These are phyloP conservation scores for Eragrostis nindensis DNA, from an alignment of 176 grass and related monocot species.

Conservation along the genomic window DNA sequence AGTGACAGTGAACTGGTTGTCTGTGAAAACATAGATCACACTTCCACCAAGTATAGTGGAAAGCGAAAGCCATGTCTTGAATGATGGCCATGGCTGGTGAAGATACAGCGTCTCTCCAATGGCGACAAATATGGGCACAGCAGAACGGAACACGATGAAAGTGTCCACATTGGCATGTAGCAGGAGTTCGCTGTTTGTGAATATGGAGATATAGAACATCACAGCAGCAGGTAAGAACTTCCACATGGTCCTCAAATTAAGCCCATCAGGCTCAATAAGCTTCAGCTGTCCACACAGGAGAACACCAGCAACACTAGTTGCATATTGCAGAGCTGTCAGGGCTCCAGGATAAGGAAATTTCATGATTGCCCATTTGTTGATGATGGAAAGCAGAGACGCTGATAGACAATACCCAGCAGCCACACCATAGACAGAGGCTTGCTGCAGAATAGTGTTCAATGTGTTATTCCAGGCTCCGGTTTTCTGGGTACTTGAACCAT, in stretches of 20 bases:
- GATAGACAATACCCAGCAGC: constrained; percentile 84
- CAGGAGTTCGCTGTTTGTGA: constrained; percentile 86
- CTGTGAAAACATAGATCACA: constrained; percentile 86
- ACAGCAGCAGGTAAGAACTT: constrained; percentile 90
- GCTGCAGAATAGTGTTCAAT: constrained; percentile 51
- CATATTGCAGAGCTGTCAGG: constrained; percentile 75
- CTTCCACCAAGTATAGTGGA: constrained; percentile 80
- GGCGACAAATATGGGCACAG: constrained; percentile 80
- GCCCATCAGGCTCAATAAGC: constrained; percentile 60
- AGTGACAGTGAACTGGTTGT: constrained; percentile 80
- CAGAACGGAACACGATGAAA: constrained; percentile 84
- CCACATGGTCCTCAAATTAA: constrained; percentile 80
- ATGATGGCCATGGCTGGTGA: constrained; percentile 72
- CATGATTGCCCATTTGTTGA: constrained; percentile 91
- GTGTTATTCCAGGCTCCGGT: constrained; percentile 52
- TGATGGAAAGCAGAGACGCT: constrained; percentile 77
- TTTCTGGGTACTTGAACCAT: constrained; percentile 44
- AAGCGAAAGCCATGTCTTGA: constrained; percentile 83
- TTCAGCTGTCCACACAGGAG: constrained; percentile 71
- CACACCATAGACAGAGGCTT: constrained; percentile 72
- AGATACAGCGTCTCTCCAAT: constrained; percentile 83
- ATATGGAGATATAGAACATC: constrained; percentile 88
- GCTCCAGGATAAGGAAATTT: constrained; percentile 86
- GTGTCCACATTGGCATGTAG: constrained; percentile 90
- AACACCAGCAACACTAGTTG: constrained; percentile 79